Conservation (phyloP, 1,284 basidiomycete species). For the Fomes fomentarius region DNA sequence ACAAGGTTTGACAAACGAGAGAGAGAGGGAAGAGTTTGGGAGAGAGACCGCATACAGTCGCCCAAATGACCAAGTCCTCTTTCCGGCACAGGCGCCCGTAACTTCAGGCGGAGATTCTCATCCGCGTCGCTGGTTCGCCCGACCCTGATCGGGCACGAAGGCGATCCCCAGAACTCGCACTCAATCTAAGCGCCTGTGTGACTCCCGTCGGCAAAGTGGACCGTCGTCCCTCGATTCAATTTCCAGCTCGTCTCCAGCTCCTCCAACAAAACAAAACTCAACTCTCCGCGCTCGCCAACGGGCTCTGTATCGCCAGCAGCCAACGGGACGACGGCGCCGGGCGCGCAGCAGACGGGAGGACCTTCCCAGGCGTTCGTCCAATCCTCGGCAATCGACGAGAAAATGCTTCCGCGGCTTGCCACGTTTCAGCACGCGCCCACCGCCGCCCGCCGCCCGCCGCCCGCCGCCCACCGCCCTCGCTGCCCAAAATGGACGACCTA, state of each 20-base stretch:
- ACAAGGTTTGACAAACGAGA: constrained; percentile 1
- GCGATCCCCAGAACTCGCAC: constrained; percentile 15
- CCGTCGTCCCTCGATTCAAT: not conserved
- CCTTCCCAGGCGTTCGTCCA: not conserved
- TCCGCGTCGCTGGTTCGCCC: constrained; percentile 1
- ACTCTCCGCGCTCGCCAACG: not conserved
- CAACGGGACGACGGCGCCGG: not conserved
- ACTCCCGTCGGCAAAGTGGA: constrained; percentile 9
- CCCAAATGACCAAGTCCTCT: not conserved
- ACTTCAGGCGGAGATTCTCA: constrained; percentile 10
- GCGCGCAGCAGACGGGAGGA: not conserved
- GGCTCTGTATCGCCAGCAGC: not conserved
- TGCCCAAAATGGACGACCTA: not conserved
- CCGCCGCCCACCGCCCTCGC: not conserved
- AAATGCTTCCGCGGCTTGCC: constrained; percentile 14
- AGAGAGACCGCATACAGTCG: not conserved
- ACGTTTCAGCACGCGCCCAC: constrained; percentile 12
- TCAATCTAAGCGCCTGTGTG: constrained; percentile 24
- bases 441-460: not conserved
- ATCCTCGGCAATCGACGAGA: constrained; percentile 22
- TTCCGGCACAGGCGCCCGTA: not conserved
- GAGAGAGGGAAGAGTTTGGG: not conserved
- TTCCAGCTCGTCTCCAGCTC: not conserved
- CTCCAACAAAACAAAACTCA: no score
- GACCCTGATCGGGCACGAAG: constrained; percentile 12